Conservation (phyloP, 305 asterid species). For the Fraxinus xanthoxyloides region DNA sequence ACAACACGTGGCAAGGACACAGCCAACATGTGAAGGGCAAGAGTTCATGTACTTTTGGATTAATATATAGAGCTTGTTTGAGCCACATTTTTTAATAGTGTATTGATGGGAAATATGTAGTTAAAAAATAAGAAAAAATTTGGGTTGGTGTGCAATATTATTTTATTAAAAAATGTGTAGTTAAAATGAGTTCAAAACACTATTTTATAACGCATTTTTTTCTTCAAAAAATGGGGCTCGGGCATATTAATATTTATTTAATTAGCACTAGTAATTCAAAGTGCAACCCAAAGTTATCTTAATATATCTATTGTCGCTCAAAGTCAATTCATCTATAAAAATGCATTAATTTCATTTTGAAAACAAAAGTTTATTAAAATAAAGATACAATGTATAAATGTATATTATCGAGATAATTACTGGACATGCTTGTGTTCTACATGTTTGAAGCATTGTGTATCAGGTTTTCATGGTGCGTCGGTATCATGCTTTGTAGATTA, state of each 20-base stretch:
- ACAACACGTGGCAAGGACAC: neutral
- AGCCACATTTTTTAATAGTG: too few relatives aligned
- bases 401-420: neutral
- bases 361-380: too few relatives aligned
- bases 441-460: neutral
- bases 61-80: too few relatives aligned
- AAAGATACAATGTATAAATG: neutral
- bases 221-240: too few relatives aligned
- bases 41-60: neutral
- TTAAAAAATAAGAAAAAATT: too few relatives aligned
- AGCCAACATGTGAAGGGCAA: neutral
- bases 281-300: neutral
- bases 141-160: too few relatives aligned
- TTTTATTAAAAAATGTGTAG: too few relatives aligned
- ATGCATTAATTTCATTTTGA: neutral
- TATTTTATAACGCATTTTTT: too few relatives aligned
- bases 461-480: neutral
- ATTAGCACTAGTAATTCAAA: neutral
- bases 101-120: too few relatives aligned
- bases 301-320: neutral
- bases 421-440: neutral
- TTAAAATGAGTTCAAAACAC: too few relatives aligned
- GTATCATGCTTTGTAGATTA: neutral
- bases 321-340: neutral
- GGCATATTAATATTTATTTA: neutral